phyloP scores from a whole-genome alignment of 2,329 filamentous ascomycete species.

The Claviceps purpurea region DNA sequence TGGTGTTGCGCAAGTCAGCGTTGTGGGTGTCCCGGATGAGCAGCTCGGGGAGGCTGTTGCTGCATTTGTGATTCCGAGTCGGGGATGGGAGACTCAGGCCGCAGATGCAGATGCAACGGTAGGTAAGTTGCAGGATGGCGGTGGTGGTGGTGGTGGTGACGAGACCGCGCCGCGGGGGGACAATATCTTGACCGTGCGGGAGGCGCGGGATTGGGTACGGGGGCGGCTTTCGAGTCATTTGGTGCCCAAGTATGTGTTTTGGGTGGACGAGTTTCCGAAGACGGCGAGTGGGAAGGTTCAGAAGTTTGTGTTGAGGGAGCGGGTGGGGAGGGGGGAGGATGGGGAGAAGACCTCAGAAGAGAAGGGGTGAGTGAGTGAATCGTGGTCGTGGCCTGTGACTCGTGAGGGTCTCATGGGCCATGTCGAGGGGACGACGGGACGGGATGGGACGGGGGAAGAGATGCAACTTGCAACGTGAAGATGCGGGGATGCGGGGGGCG shows the following conservation, averaged over 20 bases:
- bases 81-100: conserved; percentile 15
- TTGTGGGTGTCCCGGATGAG: conserved; percentile 73
- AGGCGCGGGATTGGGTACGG: conserved; percentile 60
- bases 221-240: conserved; percentile 58
- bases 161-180: too few relatives aligned
- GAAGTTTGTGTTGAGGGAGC: conserved; percentile 73
- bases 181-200: conserved; percentile 34
- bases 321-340: conserved; percentile 25
- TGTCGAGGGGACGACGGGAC: too few relatives aligned
- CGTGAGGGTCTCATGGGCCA: too few relatives aligned
- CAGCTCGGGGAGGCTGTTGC: conserved; percentile 77
- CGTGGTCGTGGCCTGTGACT: too few relatives aligned
- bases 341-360: too few relatives aligned
- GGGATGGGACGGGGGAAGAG: too few relatives aligned
- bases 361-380: too few relatives aligned
- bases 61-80: conserved; percentile 57
- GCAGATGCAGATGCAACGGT: background rate
- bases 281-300: conserved; percentile 95
- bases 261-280: conserved; percentile 74
- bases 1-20: conserved; percentile 59
- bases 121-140: too few relatives aligned
- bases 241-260: conserved; percentile 84
- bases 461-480: too few relatives aligned
- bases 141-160: too few relatives aligned
- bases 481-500: too few relatives aligned